phyloP scores from a whole-genome alignment of 768 basidiomycete genomes.

The Paxillus ammoniavirescens region DNA sequence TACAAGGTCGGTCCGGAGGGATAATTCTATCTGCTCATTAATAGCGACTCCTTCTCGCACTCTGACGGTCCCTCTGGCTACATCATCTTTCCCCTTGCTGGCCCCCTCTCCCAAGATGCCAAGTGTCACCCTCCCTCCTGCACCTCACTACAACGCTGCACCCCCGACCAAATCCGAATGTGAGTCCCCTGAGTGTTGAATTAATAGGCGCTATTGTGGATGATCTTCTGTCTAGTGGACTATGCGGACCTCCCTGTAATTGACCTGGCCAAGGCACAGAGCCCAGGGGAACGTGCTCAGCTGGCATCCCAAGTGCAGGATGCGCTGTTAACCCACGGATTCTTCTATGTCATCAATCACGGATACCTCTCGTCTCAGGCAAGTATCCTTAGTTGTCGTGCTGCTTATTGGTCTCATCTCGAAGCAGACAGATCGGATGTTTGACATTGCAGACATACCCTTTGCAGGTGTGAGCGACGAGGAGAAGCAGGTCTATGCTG shows the following conservation, averaged over 20 bases:
- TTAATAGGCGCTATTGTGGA: constrained; percentile 12
- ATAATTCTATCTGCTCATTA: too few species aligned
- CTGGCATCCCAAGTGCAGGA: constrained; percentile 42
- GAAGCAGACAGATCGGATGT: constrained; percentile 44
- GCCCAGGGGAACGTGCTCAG: constrained; percentile 34
- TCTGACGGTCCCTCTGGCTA: too few species aligned
- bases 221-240: constrained; percentile 38
- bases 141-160: constrained; percentile 37
- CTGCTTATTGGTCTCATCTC: constrained; percentile 27
- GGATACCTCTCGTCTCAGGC: constrained; percentile 40
- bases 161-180: constrained; percentile 34
- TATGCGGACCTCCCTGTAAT: constrained; percentile 53
- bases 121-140: constrained; percentile 29
- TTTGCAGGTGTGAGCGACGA: constrained; percentile 40
- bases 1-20: neutral
- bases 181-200: constrained; percentile 10
- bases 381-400: neutral
- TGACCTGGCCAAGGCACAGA: constrained; percentile 44
- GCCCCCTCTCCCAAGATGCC: constrained; percentile 22
- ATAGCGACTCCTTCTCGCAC: too few species aligned
- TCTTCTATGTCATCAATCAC: constrained; percentile 40
- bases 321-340: constrained; percentile 45
- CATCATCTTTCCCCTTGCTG: too few species aligned
- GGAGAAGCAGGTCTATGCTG: constrained; percentile 44
- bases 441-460: constrained; percentile 48